Evolutionary conservation across 139 green algal genomes (phyloP).

Genomic region (Chlorella sorokiniana): DNA sequence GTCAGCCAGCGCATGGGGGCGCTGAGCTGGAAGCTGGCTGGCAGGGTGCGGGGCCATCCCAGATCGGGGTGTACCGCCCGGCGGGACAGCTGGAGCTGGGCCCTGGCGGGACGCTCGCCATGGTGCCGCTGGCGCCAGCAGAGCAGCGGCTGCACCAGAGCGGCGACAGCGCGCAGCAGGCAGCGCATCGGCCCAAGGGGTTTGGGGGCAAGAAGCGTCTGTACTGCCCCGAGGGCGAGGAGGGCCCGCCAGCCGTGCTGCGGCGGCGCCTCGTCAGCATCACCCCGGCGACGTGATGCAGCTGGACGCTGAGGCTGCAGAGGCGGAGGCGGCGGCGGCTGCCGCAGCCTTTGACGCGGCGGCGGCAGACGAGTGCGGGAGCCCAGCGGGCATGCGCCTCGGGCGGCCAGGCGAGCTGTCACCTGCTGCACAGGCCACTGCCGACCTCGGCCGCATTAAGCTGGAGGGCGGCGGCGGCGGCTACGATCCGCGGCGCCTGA

Average conservation of each 20-base stretch:
- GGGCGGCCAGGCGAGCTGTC: neutral
- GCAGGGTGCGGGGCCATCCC: neutral
- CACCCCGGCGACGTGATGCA: neutral
- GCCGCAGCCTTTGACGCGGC: neutral
- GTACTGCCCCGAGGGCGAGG: neutral
- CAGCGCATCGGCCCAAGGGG: too few species aligned
- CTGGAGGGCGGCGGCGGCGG: constrained; percentile 4
- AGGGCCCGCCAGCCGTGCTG: neutral
- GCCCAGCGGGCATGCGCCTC: neutral
- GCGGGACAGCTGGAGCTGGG: neutral
- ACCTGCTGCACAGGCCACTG: neutral
- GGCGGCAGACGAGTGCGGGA: neutral
- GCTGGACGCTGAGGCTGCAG: constrained; percentile 9
- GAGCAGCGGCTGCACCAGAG: neutral
- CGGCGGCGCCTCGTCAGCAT: neutral
- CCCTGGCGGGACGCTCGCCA: too few species aligned
- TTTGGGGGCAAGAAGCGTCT: neutral
- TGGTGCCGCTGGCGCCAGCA: neutral
- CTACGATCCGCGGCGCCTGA: neutral
- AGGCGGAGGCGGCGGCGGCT: neutral
- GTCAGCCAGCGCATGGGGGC: neutral
- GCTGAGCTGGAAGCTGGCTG: neutral
- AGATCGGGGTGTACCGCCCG: neutral
- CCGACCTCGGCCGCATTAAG: neutral
- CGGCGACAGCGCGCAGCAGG: too few species aligned